Conservation (phyloP, 352 stramenopile species). For the Pythium utonaiense region DNA sequence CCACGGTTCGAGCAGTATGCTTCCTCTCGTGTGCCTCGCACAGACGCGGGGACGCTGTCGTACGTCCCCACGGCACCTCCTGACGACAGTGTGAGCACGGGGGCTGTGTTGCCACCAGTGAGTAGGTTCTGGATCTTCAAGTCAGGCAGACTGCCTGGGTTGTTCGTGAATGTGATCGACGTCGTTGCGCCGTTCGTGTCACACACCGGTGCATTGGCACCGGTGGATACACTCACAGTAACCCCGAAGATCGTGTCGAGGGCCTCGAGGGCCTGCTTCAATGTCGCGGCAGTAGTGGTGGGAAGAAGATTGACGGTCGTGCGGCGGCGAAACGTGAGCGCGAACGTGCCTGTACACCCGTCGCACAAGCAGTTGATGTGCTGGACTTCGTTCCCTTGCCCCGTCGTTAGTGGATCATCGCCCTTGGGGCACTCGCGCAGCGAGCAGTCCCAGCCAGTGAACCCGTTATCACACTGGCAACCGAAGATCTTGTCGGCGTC, state of each 20-base stretch:
- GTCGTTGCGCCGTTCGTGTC: conserved; percentile 34
- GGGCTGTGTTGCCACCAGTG: conserved; percentile 14
- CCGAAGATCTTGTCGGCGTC: conserved; percentile 78
- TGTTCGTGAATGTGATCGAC: conserved; percentile 70
- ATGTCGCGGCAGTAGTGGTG: conserved; percentile 26
- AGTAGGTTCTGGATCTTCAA: conserved; percentile 51
- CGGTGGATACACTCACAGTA: conserved; percentile 24
- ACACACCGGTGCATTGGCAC: conserved; percentile 27
- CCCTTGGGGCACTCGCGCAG: conserved; percentile 50
- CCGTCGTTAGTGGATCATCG: conserved; percentile 56
- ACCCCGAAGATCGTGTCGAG: conserved; percentile 57
- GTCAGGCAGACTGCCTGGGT: conserved; percentile 47
- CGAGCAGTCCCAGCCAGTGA: conserved; percentile 60
- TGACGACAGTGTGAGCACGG: conserved; percentile 16
- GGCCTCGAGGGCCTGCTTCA: conserved; percentile 54
- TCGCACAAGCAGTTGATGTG: conserved; percentile 47
- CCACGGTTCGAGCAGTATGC: conserved; percentile 86
- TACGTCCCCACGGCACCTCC: conserved; percentile 3
- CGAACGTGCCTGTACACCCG: conserved; percentile 51
- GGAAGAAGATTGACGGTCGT: conserved; percentile 52
- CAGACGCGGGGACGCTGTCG: conserved; percentile 3
- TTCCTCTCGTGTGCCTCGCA: conserved; percentile 47
- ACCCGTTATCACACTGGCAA: conserved; percentile 71
- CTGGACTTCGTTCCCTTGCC: conserved; percentile 40
- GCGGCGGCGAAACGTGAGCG: conserved; percentile 57